Evolutionary conservation across 495 filamentous ascomycete species (phyloP).

Genomic region (Lasiosphaeriaceae sp.): DNA sequence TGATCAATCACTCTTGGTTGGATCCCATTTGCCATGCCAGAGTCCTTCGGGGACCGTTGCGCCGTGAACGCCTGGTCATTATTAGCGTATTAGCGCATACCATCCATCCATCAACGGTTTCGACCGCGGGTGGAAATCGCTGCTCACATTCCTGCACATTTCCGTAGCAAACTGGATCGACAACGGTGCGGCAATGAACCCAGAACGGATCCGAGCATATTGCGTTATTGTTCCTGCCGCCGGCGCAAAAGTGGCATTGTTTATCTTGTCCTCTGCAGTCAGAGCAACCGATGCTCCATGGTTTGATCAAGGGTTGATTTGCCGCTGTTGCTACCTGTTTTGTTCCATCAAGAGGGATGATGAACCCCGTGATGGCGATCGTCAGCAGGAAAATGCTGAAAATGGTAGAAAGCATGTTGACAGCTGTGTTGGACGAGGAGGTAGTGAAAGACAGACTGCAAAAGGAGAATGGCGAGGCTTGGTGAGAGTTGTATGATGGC

Average conservation of each 20-base stretch:
- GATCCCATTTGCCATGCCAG: background rate
- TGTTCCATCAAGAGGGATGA: background rate
- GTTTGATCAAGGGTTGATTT: background rate
- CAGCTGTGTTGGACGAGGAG: background rate
- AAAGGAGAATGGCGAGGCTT: too few species aligned
- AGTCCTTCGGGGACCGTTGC: background rate
- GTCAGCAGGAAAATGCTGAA: background rate
- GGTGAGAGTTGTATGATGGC: too few species aligned
- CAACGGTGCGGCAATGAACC: background rate
- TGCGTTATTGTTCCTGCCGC: background rate
- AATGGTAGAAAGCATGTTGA: background rate
- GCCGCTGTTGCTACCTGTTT: background rate
- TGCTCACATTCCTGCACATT: background rate
- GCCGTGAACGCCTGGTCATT: background rate
- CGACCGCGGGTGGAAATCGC: background rate
- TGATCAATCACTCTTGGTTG: too few species aligned
- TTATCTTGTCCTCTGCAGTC: background rate
- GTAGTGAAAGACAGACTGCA: too few species aligned
- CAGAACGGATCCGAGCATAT: background rate
- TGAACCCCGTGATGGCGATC: background rate
- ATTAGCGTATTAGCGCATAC: too few species aligned
- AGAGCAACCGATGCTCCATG: background rate
- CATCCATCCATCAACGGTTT: background rate
- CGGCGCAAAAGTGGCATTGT: background rate
- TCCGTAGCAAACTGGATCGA: background rate